These are phyloP conservation scores for Pilatotrama ljubarskyi DNA, from an alignment of 768 basidiomycete species.

Conservation along the genomic window DNA sequence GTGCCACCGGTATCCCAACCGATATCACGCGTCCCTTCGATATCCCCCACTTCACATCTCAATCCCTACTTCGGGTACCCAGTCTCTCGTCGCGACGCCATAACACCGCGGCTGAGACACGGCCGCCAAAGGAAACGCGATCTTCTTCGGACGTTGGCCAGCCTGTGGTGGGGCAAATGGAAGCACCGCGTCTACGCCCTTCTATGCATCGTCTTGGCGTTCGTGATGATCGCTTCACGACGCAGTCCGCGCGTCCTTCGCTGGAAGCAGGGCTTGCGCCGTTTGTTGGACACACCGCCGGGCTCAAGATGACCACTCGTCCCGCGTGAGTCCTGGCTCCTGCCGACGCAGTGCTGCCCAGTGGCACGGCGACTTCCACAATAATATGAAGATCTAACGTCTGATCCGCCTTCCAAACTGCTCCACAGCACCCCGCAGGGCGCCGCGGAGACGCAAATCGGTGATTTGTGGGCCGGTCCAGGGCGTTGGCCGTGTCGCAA, in stretches of 20 bases:
- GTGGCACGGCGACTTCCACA: background rate
- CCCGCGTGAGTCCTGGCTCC: background rate
- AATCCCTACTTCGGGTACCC: conserved; percentile 84
- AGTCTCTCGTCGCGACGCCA: conserved; percentile 33
- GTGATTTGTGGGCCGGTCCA: background rate
- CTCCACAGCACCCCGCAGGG: background rate
- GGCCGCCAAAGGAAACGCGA: conserved; percentile 72
- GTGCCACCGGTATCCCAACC: background rate
- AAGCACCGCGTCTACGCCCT: conserved; percentile 27
- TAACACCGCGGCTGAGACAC: conserved; percentile 50
- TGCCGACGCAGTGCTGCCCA: background rate
- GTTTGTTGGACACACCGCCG: background rate
- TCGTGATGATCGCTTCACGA: conserved; percentile 27
- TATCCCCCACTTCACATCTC: conserved; percentile 57
- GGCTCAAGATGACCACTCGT: background rate
- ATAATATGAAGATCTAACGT: background rate
- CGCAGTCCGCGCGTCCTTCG: conserved; percentile 3
- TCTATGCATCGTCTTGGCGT: conserved; percentile 39
- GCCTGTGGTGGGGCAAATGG: conserved; percentile 72
- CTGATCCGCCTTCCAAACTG: background rate
- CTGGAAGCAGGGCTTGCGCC: conserved; percentile 1
- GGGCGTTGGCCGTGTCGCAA: background rate
- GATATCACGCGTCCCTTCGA: conserved; percentile 13
- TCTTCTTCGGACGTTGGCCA: conserved; percentile 57
- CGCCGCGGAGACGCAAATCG: background rate